Percentiles rank a stretch among this genome's conserved stretches.
phyloP scores from a whole-genome alignment of 1,284 basidiomycete genomes.

The Salmacisia buchloeana region DNA sequence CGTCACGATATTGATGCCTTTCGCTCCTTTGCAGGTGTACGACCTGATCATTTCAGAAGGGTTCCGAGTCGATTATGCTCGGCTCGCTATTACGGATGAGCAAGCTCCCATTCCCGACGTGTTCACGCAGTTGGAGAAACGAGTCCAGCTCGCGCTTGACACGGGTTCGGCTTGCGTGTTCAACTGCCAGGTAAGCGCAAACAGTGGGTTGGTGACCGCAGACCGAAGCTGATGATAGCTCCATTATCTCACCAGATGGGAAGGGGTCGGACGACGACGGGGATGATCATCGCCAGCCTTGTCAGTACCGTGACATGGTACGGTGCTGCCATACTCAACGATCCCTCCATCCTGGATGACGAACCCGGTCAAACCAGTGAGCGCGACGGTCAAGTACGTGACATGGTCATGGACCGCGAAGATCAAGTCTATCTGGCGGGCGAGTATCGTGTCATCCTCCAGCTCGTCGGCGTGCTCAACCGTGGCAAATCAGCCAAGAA shows the following conservation, averaged over 20 bases:
- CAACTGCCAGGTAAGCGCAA: conserved; percentile 31
- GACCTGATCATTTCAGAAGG: conserved; percentile 43
- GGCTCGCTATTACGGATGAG: conserved; percentile 48
- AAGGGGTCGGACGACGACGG: conserved; percentile 46
- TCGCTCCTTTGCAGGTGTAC: conserved; percentile 25
- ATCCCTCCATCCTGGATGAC: conserved; percentile 10
- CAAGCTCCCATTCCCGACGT: conserved; percentile 49
- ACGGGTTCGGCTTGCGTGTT: conserved; percentile 37
- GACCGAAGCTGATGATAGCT: neutral
- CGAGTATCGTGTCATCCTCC: conserved; percentile 93
- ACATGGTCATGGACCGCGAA: conserved; percentile 39
- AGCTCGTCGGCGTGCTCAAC: conserved; percentile 84
- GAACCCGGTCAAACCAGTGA: conserved; percentile 13
- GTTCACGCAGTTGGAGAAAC: conserved; percentile 44
- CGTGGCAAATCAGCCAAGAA: conserved; percentile 88
- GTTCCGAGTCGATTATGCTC: conserved; percentile 46
- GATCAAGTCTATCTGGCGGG: conserved; percentile 58
- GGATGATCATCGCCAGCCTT: conserved; percentile 47
- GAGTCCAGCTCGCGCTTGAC: conserved; percentile 39
- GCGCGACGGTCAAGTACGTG: neutral
- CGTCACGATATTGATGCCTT: conserved; percentile 46
- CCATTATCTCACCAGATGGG: conserved; percentile 37
- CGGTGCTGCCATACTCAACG: conserved; percentile 27
- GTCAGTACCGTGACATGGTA: conserved; percentile 42
- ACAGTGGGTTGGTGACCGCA: neutral